Evolutionary conservation across 805 yeast genomes (phyloP), one percentile per base, ranked within the genome.

Genomic region (Pichia kluyveri): DNA sequence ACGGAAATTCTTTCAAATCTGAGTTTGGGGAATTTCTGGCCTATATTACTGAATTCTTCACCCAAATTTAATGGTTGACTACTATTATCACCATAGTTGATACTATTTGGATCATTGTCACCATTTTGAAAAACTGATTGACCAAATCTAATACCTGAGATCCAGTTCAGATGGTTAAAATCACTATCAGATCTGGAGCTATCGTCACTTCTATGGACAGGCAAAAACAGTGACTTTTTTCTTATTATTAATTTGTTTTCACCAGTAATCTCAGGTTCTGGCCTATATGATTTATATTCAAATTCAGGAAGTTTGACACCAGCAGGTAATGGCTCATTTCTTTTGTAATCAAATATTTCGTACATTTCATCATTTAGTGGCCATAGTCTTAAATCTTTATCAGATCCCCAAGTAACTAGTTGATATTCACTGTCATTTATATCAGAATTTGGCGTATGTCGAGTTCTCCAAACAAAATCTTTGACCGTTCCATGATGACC

Each of bases 361-460:
- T 81, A 74, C 17, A 75, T 61, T 8, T 69, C 69, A 4, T 76
- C 76, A 15, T 70, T 60, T 17, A 80, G 64, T 0, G 88, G 84
- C 97, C 97, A 91, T 43, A 90, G 66, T 51, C 90, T 72, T 50
- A 93, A 68, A 60, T 87, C 95, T 55, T 82, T 78, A 60, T 93
- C 98, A 45, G 86, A 81, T 1, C 95, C 83, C 97, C 98, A 91
- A 0, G 98, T 87, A 1, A 93, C 91, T 44, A 93, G 64, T 62
- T 93, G 98, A 60, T 79, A 93, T 50, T 90, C 96, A 47, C 91
- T 71, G 67, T 86, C 88, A 55, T 81, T 82, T 14, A 75, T 57
- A 0, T 59, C 62, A 1, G 70, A 61, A 36, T 62, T 50, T 4
- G 69, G 62, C 1, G 73, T 62, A 48, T 80, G 76, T 37, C 88